phyloP scores from a whole-genome alignment of 805 yeast species.

The Dipodascus albidus region DNA sequence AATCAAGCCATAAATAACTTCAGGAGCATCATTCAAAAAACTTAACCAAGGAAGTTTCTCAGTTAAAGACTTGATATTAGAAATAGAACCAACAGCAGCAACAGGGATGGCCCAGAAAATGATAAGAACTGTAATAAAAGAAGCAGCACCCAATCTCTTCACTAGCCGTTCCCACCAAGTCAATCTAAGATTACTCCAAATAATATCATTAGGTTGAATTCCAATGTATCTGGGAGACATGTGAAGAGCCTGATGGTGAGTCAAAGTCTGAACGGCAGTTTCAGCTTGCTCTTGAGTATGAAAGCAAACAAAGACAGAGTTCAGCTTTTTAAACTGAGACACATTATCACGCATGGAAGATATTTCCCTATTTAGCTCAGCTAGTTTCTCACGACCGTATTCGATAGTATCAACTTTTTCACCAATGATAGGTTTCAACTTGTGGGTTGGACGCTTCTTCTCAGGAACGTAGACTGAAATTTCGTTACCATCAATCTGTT shows the following conservation, averaged over 20 bases:
- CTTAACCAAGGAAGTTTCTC: slow-evolving; percentile 59
- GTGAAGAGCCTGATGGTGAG: slow-evolving; percentile 33
- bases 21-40: slow-evolving; percentile 69
- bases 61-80: slow-evolving; percentile 71
- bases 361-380: slow-evolving; percentile 59
- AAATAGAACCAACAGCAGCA: slow-evolving; percentile 91
- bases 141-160: slow-evolving; percentile 48
- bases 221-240: slow-evolving; percentile 44
- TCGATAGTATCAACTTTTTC: slow-evolving; percentile 77
- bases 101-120: slow-evolving; percentile 96
- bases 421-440: slow-evolving; percentile 59
- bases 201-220: slow-evolving; percentile 66
- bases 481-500: slow-evolving; percentile 17
- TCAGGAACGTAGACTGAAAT: slow-evolving; percentile 39
- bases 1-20: slow-evolving; percentile 60
- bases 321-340: slow-evolving; percentile 52
- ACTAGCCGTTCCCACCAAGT: slow-evolving; percentile 44
- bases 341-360: slow-evolving; percentile 42
- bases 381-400: slow-evolving; percentile 55
- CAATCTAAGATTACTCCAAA: slow-evolving; percentile 69
- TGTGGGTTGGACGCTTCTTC: slow-evolving; percentile 78
- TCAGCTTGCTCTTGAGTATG: slow-evolving; percentile 80
- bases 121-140: slow-evolving; percentile 49
- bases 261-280: slow-evolving; percentile 69
- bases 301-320: slow-evolving; percentile 75